Base-by-base conservation (phyloP, 1,284 basidiomycete genomes). In the Schizophyllum amplum region DNA sequence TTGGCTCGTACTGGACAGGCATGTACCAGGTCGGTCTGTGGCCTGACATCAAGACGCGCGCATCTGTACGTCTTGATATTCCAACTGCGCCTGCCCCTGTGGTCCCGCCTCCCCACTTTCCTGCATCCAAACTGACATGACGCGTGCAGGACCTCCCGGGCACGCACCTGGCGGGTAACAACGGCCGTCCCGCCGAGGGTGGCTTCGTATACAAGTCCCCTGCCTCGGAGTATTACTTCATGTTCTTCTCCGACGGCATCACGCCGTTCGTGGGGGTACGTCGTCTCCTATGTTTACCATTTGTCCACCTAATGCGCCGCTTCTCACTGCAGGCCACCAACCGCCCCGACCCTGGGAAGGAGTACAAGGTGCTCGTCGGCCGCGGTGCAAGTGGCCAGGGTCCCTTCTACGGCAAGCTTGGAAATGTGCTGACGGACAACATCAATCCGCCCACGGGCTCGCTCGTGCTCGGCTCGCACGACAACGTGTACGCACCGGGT, bases 401-500 rank as follows among this genome's bases (percentile, higher is more conserved):
- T 0, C 68, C 69, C 2, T 72, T 69, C 61, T 57, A 66, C 52
- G 70, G 65, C 55, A 55, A 62, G 25, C 61, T 54, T 51, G 68
- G 69, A 1, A 57, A 42, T 17, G 33, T 65, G 24, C 53, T 69
- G 22, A 56, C 58, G 47, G 51, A 20, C 58, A 60, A 58, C 65
- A 17, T 33, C 55, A 6, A 59, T 66, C 4, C 66, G 24, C 33
- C 33, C 33, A 42, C 33, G 2, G 71, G 70, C 22, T 68, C 67
- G 9, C 64, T 70, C 47, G 67, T 72, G n/a, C 66, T 71, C 15
- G 68, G 62, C 24, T 69, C 67, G 21, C 71, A 70, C 59, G 71
- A 63, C 47, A 68, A 69, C 55, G 62, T 72, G 48, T 71, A 69
- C 59, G 68, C 69, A 22, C 69, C 70, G 24, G 70, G 70, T 24